These are phyloP conservation scores for Acmispon strigosus DNA, from an alignment of 306 rosid genomes.

Conservation along the genomic window DNA sequence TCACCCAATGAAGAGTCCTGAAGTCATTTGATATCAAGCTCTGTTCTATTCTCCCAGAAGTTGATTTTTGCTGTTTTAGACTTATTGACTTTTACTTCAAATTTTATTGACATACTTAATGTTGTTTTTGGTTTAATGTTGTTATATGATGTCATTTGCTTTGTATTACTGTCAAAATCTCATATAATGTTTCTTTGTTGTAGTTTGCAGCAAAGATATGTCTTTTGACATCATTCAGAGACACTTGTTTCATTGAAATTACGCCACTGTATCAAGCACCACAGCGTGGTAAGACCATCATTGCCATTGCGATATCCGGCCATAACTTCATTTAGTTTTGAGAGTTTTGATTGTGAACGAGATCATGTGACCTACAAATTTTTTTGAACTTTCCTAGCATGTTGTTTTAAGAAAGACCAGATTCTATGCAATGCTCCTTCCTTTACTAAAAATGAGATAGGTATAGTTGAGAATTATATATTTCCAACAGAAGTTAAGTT, in stretches of 20 bases:
- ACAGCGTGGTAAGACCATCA: conserved; percentile 48
- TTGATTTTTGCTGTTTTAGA: not conserved
- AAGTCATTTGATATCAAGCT: no score
- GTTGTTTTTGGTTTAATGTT: not conserved
- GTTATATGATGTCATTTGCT: not conserved
- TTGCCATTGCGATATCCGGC: not conserved
- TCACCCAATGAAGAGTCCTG: not conserved
- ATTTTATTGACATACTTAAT: not conserved
- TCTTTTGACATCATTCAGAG: conserved; percentile 86
- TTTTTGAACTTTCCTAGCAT: not conserved
- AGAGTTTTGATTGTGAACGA: not conserved
- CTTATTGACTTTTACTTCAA: not conserved
- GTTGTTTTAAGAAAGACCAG: not conserved
- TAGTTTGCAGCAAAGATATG: conserved; percentile 87
- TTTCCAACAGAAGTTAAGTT: not conserved
- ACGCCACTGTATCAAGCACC: conserved; percentile 55
- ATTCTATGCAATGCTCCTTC: not conserved
- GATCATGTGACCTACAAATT: not conserved
- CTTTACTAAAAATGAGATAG: not conserved
- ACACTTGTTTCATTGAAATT: conserved; percentile 79
- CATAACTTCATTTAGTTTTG: not conserved
- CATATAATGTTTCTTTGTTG: conserved; percentile 22
- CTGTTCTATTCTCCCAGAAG: not conserved
- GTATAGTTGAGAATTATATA: not conserved
- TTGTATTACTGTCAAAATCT: not conserved